These are phyloP conservation scores for Luffa aegyptiaca DNA, from an alignment of 306 rosid species.

Conservation along the genomic window DNA sequence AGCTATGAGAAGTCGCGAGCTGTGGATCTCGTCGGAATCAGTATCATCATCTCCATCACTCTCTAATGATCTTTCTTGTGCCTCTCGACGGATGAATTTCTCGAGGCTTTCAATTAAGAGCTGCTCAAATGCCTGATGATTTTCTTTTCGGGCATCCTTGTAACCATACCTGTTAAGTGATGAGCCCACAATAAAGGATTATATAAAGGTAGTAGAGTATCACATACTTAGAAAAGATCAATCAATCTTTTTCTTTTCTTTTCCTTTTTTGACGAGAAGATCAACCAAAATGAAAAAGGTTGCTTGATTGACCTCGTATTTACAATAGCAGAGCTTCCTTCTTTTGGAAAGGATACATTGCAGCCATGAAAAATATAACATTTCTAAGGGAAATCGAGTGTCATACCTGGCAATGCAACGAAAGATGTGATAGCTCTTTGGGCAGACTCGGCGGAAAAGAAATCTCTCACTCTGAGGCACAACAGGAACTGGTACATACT, in stretches of 20 bases:
- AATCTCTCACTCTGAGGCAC: constrained; percentile 98
- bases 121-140: constrained; percentile 91
- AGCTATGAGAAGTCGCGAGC: constrained; percentile 62
- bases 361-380: not conserved
- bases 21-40: constrained; percentile 42
- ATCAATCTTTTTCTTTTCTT: not conserved
- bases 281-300: not conserved
- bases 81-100: constrained; percentile 90
- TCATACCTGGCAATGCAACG: constrained; percentile 82
- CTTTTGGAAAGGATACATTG: not conserved
- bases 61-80: constrained; percentile 80
- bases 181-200: not conserved
- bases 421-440: constrained; percentile 77
- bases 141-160: constrained; percentile 94
- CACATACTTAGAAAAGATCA: not conserved
- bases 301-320: not conserved
- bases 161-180: constrained; percentile 64
- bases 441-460: constrained; percentile 94
- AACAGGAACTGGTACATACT: constrained; percentile 81
- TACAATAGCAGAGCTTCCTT: not conserved
- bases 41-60: constrained; percentile 73
- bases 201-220: not conserved
- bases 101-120: constrained; percentile 90
- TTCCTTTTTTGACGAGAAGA: not conserved
- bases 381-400: not conserved